Conservation (phyloP, 148 eudicot genomes). For the Salicornia ramosissima region DNA sequence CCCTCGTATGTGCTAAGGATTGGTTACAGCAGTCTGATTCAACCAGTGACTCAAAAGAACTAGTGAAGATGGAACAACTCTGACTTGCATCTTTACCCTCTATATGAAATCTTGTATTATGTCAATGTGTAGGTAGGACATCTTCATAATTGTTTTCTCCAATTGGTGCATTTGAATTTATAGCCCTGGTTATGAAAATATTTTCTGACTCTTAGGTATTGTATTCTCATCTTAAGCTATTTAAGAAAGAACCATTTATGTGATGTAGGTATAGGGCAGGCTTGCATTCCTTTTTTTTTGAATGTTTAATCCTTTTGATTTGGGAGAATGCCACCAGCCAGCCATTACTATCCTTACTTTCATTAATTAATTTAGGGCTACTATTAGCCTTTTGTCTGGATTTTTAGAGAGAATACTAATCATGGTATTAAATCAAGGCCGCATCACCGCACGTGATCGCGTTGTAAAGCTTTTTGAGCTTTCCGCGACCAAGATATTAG, state of each 20-base stretch:
- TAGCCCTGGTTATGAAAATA: conserved; percentile 27
- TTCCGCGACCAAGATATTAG: too few relatives aligned
- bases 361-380: too few relatives aligned
- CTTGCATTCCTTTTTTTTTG: too few relatives aligned
- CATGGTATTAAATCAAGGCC: too few relatives aligned
- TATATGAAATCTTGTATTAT: conserved; percentile 12
- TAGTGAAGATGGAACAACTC: conserved; percentile 60
- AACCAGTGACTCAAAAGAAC: conserved; percentile 23
- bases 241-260: background rate
- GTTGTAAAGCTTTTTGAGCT: too few relatives aligned
- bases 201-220: conserved; percentile 8
- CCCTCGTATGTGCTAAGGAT: conserved; percentile 87
- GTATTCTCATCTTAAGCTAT: conserved; percentile 13
- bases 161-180: background rate
- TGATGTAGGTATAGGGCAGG: background rate
- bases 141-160: background rate
- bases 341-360: too few relatives aligned
- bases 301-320: too few relatives aligned
- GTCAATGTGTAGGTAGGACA: conserved; percentile 21
- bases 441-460: too few relatives aligned
- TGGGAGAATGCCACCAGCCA: too few relatives aligned
- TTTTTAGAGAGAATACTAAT: too few relatives aligned
- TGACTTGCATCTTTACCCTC: conserved; percentile 4
- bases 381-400: too few relatives aligned
- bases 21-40: conserved; percentile 53